These are phyloP conservation scores for Rickenella mellea DNA, from an alignment of 768 basidiomycete genomes.

Conservation along the genomic window DNA sequence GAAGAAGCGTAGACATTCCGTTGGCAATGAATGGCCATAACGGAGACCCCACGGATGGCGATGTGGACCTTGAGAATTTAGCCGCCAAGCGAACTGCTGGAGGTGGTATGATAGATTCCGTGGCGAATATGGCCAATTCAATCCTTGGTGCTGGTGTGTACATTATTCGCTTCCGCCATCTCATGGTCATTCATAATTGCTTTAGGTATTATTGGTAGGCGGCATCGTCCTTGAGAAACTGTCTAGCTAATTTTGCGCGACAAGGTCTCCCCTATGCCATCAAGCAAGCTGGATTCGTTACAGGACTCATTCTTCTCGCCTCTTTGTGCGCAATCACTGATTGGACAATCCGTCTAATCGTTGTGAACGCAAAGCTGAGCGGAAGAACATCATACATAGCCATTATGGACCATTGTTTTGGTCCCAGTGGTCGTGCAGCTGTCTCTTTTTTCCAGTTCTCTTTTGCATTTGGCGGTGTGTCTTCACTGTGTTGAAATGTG, in stretches of 20 bases:
- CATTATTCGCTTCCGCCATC: conserved; percentile 3
- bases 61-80: conserved; percentile 64
- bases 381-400: conserved; percentile 89
- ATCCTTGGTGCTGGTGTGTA: conserved; percentile 80
- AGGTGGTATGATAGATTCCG: conserved; percentile 68
- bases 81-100: conserved; percentile 57
- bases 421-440: conserved; percentile 80
- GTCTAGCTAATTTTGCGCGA: neutral
- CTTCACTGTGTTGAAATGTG: conserved; percentile 4
- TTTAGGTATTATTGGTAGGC: conserved; percentile 65
- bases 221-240: neutral
- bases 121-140: conserved; percentile 93
- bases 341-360: conserved; percentile 96
- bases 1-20: conserved; percentile 48
- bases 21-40: conserved; percentile 34
- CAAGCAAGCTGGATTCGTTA: conserved; percentile 88
- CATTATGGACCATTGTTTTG: conserved; percentile 92
- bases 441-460: conserved; percentile 97
- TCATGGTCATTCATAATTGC: conserved; percentile 2
- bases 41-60: conserved; percentile 21
- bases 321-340: conserved; percentile 80
- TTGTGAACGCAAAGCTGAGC: conserved; percentile 91
- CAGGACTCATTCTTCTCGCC: conserved; percentile 75
- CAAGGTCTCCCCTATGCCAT: conserved; percentile 89
- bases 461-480: conserved; percentile 89